Evolutionary conservation across 345 rosid species (phyloP).

Genomic region (Diplotaxis tenuifolia): DNA sequence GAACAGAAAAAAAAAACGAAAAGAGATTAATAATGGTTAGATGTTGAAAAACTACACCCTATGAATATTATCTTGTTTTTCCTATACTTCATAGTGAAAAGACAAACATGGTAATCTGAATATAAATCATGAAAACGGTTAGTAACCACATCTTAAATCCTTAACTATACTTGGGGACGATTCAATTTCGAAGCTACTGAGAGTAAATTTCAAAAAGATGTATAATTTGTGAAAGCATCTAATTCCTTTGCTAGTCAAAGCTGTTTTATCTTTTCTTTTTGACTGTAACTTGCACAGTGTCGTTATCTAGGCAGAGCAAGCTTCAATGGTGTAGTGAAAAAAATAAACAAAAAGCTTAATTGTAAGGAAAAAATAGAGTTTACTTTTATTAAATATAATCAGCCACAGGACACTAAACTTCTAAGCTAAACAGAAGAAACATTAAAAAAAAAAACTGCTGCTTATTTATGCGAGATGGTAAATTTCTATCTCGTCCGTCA

Average conservation of each 20-base stretch:
- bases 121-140: not conserved
- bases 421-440: no score
- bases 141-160: not conserved
- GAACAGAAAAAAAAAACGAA: not conserved
- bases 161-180: not conserved
- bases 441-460: no score
- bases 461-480: no score
- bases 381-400: not conserved
- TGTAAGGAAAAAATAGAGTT: not conserved
- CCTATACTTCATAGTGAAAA: not conserved
- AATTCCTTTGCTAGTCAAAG: conserved; percentile 3
- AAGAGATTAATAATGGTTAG: not conserved
- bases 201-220: not conserved
- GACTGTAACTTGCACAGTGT: conserved; percentile 14
- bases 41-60: not conserved
- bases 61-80: not conserved
- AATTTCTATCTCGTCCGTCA: no score
- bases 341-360: conserved; percentile 1
- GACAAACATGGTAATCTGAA: not conserved
- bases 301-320: not conserved
- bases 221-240: not conserved
- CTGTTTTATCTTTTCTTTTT: not conserved
- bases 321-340: not conserved
- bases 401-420: no score
- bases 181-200: no score